Evolutionary conservation across 129 eudicot species (phyloP).

Genomic region (Ambrosia artemisiifolia): DNA sequence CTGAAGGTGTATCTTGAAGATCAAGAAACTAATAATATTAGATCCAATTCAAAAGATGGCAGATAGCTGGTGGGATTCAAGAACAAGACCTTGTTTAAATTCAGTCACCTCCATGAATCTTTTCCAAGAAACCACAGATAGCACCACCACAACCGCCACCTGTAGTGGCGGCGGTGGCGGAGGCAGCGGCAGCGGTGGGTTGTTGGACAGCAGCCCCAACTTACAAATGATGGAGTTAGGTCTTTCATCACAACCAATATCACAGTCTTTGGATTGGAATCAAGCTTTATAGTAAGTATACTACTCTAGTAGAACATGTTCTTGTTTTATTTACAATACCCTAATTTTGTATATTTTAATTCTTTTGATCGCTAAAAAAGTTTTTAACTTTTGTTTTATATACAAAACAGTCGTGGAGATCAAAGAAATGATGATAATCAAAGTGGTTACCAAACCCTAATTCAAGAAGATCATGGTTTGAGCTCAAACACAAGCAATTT

Average conservation of each 20-base stretch:
- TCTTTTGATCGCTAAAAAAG: constrained; percentile 4
- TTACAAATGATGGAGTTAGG: constrained; percentile 77
- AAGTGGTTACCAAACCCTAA: constrained; percentile 56
- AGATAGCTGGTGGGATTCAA: constrained; percentile 83
- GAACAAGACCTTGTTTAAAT: constrained; percentile 42
- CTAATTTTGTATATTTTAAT: constrained; percentile 7
- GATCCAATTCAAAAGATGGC: constrained; percentile 37
- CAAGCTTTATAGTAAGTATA: constrained; percentile 73
- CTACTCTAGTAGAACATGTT: constrained; percentile 24
- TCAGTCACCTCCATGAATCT: constrained; percentile 44
- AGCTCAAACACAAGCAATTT: constrained; percentile 48
- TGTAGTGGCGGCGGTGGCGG: background rate
- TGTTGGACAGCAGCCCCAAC: constrained; percentile 31
- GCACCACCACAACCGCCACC: constrained; percentile 32
- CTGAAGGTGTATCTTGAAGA: constrained; percentile 24
- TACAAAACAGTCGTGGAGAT: constrained; percentile 43
- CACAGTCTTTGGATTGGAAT: constrained; percentile 66
- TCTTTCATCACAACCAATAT: constrained; percentile 65
- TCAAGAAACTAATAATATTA: constrained; percentile 6
- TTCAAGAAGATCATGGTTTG: constrained; percentile 56
- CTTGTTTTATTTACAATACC: constrained; percentile 18
- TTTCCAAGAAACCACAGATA: constrained; percentile 41
- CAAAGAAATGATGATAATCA: constrained; percentile 51
- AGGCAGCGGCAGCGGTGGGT: constrained; percentile 13
- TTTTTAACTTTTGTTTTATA: background rate